Base-by-base conservation (phyloP, 495 filamentous ascomycete genomes). In the Penicillium verhagenii region DNA sequence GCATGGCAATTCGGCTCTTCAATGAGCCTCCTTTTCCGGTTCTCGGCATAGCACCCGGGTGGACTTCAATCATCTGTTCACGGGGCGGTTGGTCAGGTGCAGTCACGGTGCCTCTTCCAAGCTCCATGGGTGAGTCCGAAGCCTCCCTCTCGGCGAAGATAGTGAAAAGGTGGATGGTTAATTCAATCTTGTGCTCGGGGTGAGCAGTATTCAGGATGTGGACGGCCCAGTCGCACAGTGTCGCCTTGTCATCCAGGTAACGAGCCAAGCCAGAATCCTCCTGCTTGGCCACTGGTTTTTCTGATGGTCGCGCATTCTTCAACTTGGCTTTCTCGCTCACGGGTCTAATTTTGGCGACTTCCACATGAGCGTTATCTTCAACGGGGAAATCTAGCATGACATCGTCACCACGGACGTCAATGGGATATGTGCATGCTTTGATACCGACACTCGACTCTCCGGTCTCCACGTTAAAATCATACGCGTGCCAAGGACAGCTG, bases 401-500 rank as follows among this genome's bases (percentile, higher is more conserved):
- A 24, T 50, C 58, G 13, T 68, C 76, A 20, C 68, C 67, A 23
- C 69, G 60, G 6, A 79, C 63, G 45, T 73, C 63, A 21, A 81
- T 69, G 1, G 77, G 72, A 39, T 76, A 81, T 1, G 77, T 81
- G 59, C 78, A 81, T 3, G 78, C 70, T 58, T 76, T 80, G 63
- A 81, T 73, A 6, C 78, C 78, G 3, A 77, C 74, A 53, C 77
- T 81, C 9, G 77, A 81, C 62, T 79, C 77, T 47, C 78, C 78
- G 1, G 78, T 81, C 61, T 81, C 76, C 56, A 81, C 74, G 54
- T 81, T 81, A 59, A 81, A 81, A 55, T 81, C 78, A 64, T 81
- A 81, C 4, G 78, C 78, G 59, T 81, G 78, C 78, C 78, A 81
- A 18, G 78, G 78, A 50, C 78, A 81, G 0, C 77, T 80, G n/a